A percentile compares a stretch with the other conserved stretches of the same genome.
phyloP scores from a whole-genome alignment of 1,139 yeast species.

The Kodamaea plutei region DNA sequence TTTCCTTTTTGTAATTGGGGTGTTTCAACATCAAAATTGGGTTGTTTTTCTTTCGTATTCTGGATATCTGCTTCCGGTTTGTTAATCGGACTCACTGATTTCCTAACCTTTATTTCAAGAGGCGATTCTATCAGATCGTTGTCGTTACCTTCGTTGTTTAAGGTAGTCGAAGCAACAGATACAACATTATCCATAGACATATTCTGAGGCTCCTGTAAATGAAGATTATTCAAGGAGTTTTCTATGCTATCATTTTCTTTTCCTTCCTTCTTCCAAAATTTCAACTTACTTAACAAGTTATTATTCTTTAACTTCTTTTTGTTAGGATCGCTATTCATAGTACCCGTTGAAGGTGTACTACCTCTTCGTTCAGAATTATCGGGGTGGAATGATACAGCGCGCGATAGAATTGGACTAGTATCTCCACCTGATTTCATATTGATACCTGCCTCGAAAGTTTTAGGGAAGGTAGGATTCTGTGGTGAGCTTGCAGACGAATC shows the following conservation, averaged over 20 bases:
- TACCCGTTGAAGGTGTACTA: constrained; percentile 9
- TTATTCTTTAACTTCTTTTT: constrained; percentile 19
- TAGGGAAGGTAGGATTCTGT: too few species aligned
- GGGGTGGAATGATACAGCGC: constrained; percentile 38
- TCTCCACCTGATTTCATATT: too few species aligned
- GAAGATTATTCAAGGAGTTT: constrained; percentile 6
- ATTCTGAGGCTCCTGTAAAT: constrained; percentile 4
- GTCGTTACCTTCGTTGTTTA: constrained; percentile 4
- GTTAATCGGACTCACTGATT: constrained; percentile 6
- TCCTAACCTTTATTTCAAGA: constrained; percentile 8
- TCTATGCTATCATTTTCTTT: constrained; percentile 11
- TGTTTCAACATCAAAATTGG: too few species aligned
- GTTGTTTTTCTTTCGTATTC: constrained; percentile 1
- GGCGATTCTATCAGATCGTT: constrained; percentile 8
- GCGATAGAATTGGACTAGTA: too few species aligned
- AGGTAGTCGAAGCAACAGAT: constrained; percentile 5
- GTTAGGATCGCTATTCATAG: constrained; percentile 3
- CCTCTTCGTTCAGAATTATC: constrained; percentile 21
- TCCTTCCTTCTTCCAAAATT: constrained; percentile 38
- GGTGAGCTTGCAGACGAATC: neutral
- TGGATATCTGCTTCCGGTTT: constrained; percentile 1
- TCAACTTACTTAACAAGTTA: constrained; percentile 32
- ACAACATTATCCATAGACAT: neutral
- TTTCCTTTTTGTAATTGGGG: too few species aligned
- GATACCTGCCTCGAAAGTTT: too few species aligned